These are phyloP conservation scores for Fagopyrum esculentum DNA, from an alignment of 148 eudicot species.

Conservation along the genomic window DNA sequence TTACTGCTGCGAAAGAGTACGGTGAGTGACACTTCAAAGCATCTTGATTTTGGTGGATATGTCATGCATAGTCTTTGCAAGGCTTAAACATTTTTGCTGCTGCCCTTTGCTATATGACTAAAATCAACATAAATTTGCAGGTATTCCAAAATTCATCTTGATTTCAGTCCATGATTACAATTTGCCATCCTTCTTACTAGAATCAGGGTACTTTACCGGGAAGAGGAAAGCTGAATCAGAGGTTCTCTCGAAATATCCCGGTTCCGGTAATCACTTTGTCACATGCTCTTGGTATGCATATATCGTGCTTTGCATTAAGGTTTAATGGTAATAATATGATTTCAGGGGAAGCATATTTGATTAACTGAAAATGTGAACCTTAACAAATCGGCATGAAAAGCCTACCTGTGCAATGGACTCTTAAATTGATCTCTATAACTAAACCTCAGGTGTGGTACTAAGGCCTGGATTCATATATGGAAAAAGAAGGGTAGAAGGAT, in stretches of 20 bases:
- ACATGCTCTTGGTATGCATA: background rate
- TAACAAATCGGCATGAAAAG: too few species aligned
- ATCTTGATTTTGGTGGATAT: background rate
- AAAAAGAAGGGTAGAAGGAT: slow-evolving; percentile 80
- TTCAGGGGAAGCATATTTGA: background rate
- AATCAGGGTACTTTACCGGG: slow-evolving; percentile 78
- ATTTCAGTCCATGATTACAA: slow-evolving; percentile 97
- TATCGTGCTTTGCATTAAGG: too few species aligned
- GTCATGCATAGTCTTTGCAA: background rate
- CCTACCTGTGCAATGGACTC: too few species aligned
- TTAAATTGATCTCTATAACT: too few species aligned
- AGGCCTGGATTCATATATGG: slow-evolving; percentile 94
- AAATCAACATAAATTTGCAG: slow-evolving; percentile 27
- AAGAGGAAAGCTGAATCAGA: slow-evolving; percentile 97
- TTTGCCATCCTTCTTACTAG: slow-evolving; percentile 76
- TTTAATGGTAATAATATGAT: background rate
- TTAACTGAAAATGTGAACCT: too few species aligned
- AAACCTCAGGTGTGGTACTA: slow-evolving; percentile 62
- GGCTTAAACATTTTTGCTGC: background rate
- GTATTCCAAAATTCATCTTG: slow-evolving; percentile 85
- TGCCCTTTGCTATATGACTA: background rate
- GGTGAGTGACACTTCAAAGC: slow-evolving; percentile 35
- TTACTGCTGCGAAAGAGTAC: slow-evolving; percentile 82
- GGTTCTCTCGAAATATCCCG: slow-evolving; percentile 83
- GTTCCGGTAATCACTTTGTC: slow-evolving; percentile 42